These are phyloP conservation scores for Epichloe aotearoae DNA, from an alignment of 2,329 filamentous ascomycete genomes.

Conservation along the genomic window DNA sequence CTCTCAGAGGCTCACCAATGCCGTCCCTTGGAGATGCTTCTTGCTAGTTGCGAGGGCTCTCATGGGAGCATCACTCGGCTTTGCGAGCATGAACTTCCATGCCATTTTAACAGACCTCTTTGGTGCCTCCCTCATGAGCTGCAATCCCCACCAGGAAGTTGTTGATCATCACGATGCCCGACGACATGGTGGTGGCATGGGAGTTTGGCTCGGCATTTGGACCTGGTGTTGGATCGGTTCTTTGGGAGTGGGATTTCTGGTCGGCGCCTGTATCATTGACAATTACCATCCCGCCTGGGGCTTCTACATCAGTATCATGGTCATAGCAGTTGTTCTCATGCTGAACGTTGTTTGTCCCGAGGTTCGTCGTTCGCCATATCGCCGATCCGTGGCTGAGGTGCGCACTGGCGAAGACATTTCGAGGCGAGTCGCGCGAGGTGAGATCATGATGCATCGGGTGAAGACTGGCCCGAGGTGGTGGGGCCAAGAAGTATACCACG, in stretches of 20 bases:
- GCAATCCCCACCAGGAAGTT: constrained; percentile 58
- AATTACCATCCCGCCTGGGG: constrained; percentile 54
- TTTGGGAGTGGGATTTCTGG: constrained; percentile 55
- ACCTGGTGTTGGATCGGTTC: constrained; percentile 66
- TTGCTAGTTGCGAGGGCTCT: constrained; percentile 50
- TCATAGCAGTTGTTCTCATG: constrained; percentile 51
- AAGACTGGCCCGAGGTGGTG: constrained; percentile 62
- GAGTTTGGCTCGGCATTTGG: constrained; percentile 68
- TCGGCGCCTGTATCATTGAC: constrained; percentile 59
- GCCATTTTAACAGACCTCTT: constrained; percentile 62
- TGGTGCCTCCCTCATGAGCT: constrained; percentile 60
- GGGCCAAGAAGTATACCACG: constrained; percentile 64
- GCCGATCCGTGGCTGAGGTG: constrained; percentile 55
- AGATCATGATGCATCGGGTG: constrained; percentile 63
- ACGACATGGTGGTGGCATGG: constrained; percentile 64
- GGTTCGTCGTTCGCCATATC: constrained; percentile 54
- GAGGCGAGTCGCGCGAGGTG: constrained; percentile 52
- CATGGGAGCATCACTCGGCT: constrained; percentile 57
- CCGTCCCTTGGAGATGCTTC: constrained; percentile 41
- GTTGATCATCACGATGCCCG: constrained; percentile 55
- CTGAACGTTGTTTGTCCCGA: constrained; percentile 62
- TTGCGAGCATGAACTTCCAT: constrained; percentile 66
- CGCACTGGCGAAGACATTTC: constrained; percentile 38
- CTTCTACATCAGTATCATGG: constrained; percentile 59
- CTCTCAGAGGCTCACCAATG: constrained; percentile 40